Base-by-base conservation (phyloP, 441 rosid genomes). In the Erodium chrysanthum region DNA sequence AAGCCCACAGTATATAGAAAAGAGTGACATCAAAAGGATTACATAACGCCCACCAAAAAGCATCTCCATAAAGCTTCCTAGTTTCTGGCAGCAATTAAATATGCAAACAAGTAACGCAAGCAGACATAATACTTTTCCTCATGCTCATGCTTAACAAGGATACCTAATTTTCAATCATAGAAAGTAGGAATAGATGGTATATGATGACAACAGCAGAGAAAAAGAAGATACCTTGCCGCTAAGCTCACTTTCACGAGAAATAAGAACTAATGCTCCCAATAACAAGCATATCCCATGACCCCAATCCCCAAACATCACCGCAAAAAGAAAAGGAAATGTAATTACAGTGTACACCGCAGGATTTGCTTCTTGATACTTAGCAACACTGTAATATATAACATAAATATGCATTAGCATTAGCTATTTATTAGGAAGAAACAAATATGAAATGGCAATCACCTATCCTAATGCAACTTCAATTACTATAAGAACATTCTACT, bases 261-360 rank as follows among this genome's bases (percentile, higher is more conserved):
- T 70, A 71, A 86, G 82, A 80, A 65, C 67, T 72, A 86, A 73
- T 22, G 96, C 76, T 65, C 80, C 90, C 78, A 94, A 89, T 40
- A 94, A 79, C 78, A 91, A 71, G 78, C 97, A 94, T 74, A 94
- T 86, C 67, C 99, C 99, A 75, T 91, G 99, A 3, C 99, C 97
- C 99, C 97, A 94, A 70, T 94, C 99, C 76, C 99, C 99, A 74
- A 94, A 94, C 99, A 94, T 94, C 78, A 91, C 90, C 61, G 99
- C 99, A 63, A 94, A 94, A 71, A 94, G 96, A 75, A 94, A 94
- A 42, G 99, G 99, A 76, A 91, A 94, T 48, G 99, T 91, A 66
- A 90, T 75, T 33, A 94, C 70, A 2, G 96, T 91, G 84, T 54
- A 87, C 70, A 91, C 94, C 61, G 85, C 95, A 0, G 99, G 97